These are phyloP conservation scores for Ilyonectria destructans DNA, from an alignment of 2,329 filamentous ascomycete species.

Conservation along the genomic window DNA sequence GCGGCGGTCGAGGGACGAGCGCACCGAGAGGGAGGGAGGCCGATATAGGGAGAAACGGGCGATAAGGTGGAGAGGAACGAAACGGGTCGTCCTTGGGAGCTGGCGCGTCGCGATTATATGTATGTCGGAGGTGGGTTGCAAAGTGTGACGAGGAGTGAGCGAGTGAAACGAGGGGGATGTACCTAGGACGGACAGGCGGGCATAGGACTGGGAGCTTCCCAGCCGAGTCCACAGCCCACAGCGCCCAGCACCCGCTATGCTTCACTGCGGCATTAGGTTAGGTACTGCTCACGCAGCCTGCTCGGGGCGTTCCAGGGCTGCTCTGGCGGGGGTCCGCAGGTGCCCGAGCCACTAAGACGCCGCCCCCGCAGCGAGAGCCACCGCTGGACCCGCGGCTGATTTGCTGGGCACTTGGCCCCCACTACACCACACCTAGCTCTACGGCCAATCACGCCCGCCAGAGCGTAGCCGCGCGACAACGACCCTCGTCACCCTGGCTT, in stretches of 20 bases:
- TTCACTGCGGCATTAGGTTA: slow-evolving; percentile 25
- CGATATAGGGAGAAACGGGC: slow-evolving; percentile 10
- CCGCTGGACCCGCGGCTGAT: slow-evolving; percentile 47
- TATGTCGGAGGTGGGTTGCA: slow-evolving; percentile 45
- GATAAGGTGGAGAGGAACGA: slow-evolving; percentile 35
- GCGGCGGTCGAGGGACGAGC: slow-evolving; percentile 13
- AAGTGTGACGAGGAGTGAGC: slow-evolving; percentile 33
- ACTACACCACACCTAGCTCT: slow-evolving; percentile 13
- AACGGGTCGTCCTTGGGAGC: slow-evolving; percentile 29
- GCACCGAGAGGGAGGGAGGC: slow-evolving; percentile 1
- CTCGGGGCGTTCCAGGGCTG: slow-evolving; percentile 42
- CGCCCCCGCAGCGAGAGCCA: slow-evolving; percentile 46
- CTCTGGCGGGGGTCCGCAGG: slow-evolving; percentile 41
- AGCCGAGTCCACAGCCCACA: not conserved
- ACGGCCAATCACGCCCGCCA: slow-evolving; percentile 37
- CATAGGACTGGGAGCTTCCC: slow-evolving; percentile 27
- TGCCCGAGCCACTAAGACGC: slow-evolving; percentile 44
- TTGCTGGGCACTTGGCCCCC: slow-evolving; percentile 44
- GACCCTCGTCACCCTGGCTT: slow-evolving; percentile 33
- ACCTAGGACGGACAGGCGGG: slow-evolving; percentile 1
- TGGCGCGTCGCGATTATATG: slow-evolving; percentile 48
- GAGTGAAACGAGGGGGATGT: slow-evolving; percentile 37
- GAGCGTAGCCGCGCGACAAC: slow-evolving; percentile 50
- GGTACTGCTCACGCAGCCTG: slow-evolving; percentile 13
- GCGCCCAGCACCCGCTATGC: slow-evolving; percentile 12